Evolutionary conservation across 192 early-diverging fungal genomes (phyloP).

Genomic region (Mortierella claussenii): DNA sequence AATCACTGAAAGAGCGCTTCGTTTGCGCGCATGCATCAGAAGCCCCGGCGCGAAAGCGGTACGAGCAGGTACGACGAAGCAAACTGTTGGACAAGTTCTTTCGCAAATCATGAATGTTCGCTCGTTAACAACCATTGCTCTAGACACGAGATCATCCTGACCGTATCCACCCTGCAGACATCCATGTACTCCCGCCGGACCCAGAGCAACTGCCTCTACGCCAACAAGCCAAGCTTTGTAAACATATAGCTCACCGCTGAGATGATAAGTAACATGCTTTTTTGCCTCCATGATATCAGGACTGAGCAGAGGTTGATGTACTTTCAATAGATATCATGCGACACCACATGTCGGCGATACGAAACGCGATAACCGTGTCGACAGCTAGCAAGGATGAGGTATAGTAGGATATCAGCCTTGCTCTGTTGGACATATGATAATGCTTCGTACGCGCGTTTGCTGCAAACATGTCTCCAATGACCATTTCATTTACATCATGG

Average conservation of each 20-base stretch:
- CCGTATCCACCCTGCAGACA: slow-evolving; percentile 26
- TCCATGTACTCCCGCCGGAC: slow-evolving; percentile 28
- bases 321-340: slow-evolving; percentile 20
- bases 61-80: slow-evolving; percentile 26
- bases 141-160: slow-evolving; percentile 31
- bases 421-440: too few species aligned
- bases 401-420: neutral
- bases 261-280: too few species aligned
- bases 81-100: too few species aligned
- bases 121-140: neutral
- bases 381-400: slow-evolving; percentile 6
- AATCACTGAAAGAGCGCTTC: slow-evolving; percentile 29
- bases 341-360: slow-evolving; percentile 30
- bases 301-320: neutral
- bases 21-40: slow-evolving; percentile 26
- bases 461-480: too few species aligned
- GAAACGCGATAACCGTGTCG: slow-evolving; percentile 22
- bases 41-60: slow-evolving; percentile 8
- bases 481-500: neutral
- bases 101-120: neutral
- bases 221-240: slow-evolving; percentile 25
- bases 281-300: neutral
- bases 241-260: too few species aligned
- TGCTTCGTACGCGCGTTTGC: too few species aligned
- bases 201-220: slow-evolving; percentile 30